Evolutionary conservation across 2,329 filamentous ascomycete genomes (phyloP).

Genomic region (Cephalotrichum gorgonifer): DNA sequence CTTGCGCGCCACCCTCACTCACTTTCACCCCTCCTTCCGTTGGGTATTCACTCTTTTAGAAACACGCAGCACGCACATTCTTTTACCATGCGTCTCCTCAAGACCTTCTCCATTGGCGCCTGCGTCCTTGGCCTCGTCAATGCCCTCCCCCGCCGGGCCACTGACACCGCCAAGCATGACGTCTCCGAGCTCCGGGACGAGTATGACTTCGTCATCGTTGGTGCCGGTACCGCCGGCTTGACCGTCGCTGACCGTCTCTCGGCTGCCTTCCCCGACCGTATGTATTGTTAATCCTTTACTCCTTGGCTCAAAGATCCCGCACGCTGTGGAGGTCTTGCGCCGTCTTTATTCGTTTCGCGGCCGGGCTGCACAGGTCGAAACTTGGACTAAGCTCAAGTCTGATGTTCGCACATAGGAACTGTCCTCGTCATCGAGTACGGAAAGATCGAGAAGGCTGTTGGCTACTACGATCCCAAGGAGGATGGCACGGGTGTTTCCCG

Average conservation of each 20-base stretch:
- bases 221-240: slow-evolving; percentile 21
- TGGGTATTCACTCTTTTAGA: slow-evolving; percentile 7
- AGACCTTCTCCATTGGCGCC: slow-evolving; percentile 10
- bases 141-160: slow-evolving; percentile 10
- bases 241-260: slow-evolving; percentile 22
- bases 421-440: slow-evolving; percentile 12
- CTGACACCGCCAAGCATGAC: slow-evolving; percentile 12
- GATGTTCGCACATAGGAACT: neutral
- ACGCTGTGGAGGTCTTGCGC: too few species aligned
- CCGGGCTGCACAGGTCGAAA: too few species aligned
- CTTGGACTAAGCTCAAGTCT: too few species aligned
- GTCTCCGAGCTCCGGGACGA: slow-evolving; percentile 15
- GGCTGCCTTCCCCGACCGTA: slow-evolving; percentile 17
- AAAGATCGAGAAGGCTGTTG: slow-evolving; percentile 12
- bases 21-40: neutral
- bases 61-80: slow-evolving; percentile 6
- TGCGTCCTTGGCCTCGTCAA: slow-evolving; percentile 10
- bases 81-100: slow-evolving; percentile 10
- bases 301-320: too few species aligned
- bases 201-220: slow-evolving; percentile 20
- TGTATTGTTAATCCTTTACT: slow-evolving; percentile 5
- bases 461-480: slow-evolving; percentile 17
- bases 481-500: slow-evolving; percentile 12
- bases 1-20: neutral
- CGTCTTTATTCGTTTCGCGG: too few species aligned